These are phyloP conservation scores for Priceomyces fermenticarens DNA, from an alignment of 805 yeast genomes.

Conservation along the genomic window DNA sequence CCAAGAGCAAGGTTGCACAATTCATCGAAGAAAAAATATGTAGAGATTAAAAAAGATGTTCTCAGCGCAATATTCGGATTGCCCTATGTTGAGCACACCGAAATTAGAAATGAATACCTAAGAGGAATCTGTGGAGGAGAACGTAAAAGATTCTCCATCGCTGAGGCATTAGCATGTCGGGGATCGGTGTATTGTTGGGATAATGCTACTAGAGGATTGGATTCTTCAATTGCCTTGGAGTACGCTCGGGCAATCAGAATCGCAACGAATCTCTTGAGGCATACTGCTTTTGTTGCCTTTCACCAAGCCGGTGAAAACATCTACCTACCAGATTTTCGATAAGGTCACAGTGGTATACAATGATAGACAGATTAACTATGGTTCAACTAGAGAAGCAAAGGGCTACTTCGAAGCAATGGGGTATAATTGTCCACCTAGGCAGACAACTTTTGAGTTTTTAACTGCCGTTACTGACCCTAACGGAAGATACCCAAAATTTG, in stretches of 20 bases:
- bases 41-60: constrained; percentile 25
- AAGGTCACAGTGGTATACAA: constrained; percentile 27
- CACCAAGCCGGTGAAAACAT: constrained; percentile 30
- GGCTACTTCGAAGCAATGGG: constrained; percentile 64
- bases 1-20: constrained; percentile 54
- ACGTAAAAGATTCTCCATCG: constrained; percentile 68
- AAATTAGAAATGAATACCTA: constrained; percentile 34
- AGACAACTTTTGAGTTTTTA: constrained; percentile 68
- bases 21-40: constrained; percentile 46
- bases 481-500: constrained; percentile 50
- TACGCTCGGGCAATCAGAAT: constrained; percentile 26
- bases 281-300: constrained; percentile 60
- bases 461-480: constrained; percentile 68
- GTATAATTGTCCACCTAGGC: constrained; percentile 58
- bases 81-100: constrained; percentile 26
- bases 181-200: constrained; percentile 31
- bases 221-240: constrained; percentile 32
- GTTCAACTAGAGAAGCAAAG: constrained; percentile 54
- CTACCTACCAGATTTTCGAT: constrained; percentile 28
- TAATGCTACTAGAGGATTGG: constrained; percentile 32
- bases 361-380: constrained; percentile 58
- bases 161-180: constrained; percentile 58
- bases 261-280: constrained; percentile 45
- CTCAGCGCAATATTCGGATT: constrained; percentile 29
- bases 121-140: constrained; percentile 77